Evolutionary conservation across 768 basidiomycete genomes (phyloP), one percentile per base, ranked within the genome.

Genomic region (Suillus variegatus): DNA sequence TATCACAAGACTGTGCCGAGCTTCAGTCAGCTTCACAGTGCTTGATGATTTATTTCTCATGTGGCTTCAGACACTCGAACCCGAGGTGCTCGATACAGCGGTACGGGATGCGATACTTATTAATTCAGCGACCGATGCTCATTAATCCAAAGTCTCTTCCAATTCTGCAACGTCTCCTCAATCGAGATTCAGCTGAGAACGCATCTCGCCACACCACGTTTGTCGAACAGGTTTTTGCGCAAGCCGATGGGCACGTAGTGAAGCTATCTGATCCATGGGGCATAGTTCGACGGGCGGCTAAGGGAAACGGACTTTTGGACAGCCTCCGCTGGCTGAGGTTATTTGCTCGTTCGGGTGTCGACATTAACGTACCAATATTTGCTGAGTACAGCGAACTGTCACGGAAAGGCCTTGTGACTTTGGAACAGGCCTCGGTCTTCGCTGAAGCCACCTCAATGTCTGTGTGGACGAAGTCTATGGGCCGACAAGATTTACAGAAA

Each of bases 321-420:
- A 81, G 84, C 46, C 73, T 92, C 43, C 78, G 79, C 52, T 91
- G 89, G 86, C 81, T 93, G 22, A 81, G 81, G 51, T 75, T 88
- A 51, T 80, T 91, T 69, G 82, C 88, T 28, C 79, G 80, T 57
- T 90, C 90, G 8, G 91, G 88, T 2, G 82, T 91, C 35, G 85
- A 88, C 46, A 81, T 93, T 40, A 83, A 91, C 3, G 76, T 82
- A 6, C 63, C 78, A 4, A 81, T 82, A 6, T 87, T 88, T 69
- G 73, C 77, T 35, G 82, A 82, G 44, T 83, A 88, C 55, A 78
- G 81, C 6, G 66, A 74, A 10, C 72, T 85, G 22, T 78, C 83
- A 6, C 71, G 72, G 14, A 71, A 78, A 32, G 81, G 78, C 56
- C 70, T 78, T 8, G 71, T 77, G 6, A 74, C 82, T 3, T 73